These are phyloP conservation scores for Nadsonia fulvescens DNA, from an alignment of 805 yeast species.

Conservation along the genomic window DNA sequence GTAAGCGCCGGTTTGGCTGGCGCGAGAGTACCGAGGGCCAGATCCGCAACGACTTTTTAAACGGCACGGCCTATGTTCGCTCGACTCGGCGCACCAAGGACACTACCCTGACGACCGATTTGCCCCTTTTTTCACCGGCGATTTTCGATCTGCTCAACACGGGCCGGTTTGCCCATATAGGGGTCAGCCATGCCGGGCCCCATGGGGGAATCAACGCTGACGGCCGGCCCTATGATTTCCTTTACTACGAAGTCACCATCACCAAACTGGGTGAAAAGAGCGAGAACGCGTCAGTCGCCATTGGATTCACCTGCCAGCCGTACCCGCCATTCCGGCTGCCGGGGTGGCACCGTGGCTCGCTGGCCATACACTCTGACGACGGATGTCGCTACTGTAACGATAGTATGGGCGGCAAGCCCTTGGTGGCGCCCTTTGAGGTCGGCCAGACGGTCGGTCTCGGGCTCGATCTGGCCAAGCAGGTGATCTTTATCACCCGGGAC, in stretches of 20 bases:
- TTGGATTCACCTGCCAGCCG: slow-evolving; percentile 14
- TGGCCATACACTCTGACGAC: slow-evolving; percentile 16
- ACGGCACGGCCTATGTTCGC: slow-evolving; percentile 9
- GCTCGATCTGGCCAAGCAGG: slow-evolving; percentile 10
- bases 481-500: slow-evolving; percentile 10
- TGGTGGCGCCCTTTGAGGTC: slow-evolving; percentile 7
- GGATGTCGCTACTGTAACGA: slow-evolving; percentile 14
- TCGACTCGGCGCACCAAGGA: slow-evolving; percentile 8
- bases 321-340: slow-evolving; percentile 15
- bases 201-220: slow-evolving; percentile 1
- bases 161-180: too few species aligned
- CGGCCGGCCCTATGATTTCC: too few species aligned
- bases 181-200: too few species aligned
- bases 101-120: slow-evolving; percentile 8
- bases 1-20: slow-evolving; percentile 1
- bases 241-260: slow-evolving; percentile 13
- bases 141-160: slow-evolving; percentile 3
- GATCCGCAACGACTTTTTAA: slow-evolving; percentile 5
- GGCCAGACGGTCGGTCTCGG: slow-evolving; percentile 15
- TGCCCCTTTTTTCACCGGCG: slow-evolving; percentile 9
- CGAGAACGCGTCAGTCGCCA: slow-evolving; percentile 12
- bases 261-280: slow-evolving; percentile 10
- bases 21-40: slow-evolving; percentile 4
- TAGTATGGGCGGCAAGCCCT: slow-evolving; percentile 11
- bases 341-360: slow-evolving; percentile 16